Base-by-base conservation (phyloP, 1,284 basidiomycete genomes). In the Somion occarium region DNA sequence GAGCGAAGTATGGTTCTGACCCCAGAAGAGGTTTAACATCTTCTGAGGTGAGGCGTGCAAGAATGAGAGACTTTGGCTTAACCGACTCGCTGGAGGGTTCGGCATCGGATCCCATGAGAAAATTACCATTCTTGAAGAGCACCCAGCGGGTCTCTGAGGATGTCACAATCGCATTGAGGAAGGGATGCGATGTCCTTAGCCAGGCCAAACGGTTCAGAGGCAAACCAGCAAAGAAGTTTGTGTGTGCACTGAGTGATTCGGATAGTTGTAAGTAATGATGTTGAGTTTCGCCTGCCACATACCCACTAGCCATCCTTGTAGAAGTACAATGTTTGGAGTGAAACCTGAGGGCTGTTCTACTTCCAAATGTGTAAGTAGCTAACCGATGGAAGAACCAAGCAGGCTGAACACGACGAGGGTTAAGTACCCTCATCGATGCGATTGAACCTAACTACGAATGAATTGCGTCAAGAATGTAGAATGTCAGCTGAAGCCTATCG, bases 191-290 rank as follows among this genome's bases (percentile, higher is more conserved):
- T 18, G 83, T 72, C 34, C 93, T 78, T 51, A 93, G 75, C 86
- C 92, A 96, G 0, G 90, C 87, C 27, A 95, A 75, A 25, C 93
- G 83, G 69, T 95, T 96, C 37, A 94, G 73, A n/a, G 91, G 88
- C 11, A 87, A 87, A 43, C 90, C 91, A 42, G 82, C 76, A 60
- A 86, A 82, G 70, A 85, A 83, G 66, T 88, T 87, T 54, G 77
- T 62, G 58, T 63, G 54, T 9, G 42, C 49, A 24, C 51, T 51
- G 34, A 50, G 37, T 34, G n/a, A 23, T 45, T 9, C 24, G 24
- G 27, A 38, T 12, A 7, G 47, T 20, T 41, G 39, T 13, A 22
- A 18, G 38, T 30, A 19, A n/a, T n/a, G n/a, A n/a, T n/a, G n/a
- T n/a, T n/a, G n/a, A n/a, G n/a, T 13, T 49, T 42, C 24, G n/a